A percentile compares a stretch with the other conserved stretches of the same genome.
Evolutionary conservation across 148 eudicot genomes (phyloP).

Genomic region (Selenicereus undatus): DNA sequence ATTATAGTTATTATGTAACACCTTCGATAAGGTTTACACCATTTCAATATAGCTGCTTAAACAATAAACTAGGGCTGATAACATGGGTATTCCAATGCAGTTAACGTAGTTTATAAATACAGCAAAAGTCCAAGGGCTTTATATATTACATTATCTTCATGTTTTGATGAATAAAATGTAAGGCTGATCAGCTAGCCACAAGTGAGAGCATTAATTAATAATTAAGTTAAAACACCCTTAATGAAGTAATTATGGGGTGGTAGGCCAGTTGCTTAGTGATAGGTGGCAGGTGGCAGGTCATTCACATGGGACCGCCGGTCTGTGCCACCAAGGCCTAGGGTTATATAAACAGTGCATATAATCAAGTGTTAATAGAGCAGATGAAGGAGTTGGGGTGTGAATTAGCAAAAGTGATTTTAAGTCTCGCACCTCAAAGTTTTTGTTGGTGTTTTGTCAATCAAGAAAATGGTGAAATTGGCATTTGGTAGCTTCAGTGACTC

Average conservation of each 20-base stretch:
- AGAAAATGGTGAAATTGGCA: constrained; percentile 61
- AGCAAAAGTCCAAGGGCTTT: constrained; percentile 1
- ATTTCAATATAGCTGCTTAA: constrained; percentile 1
- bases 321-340: background rate
- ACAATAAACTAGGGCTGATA: constrained; percentile 9
- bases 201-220: background rate
- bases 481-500: constrained; percentile 71
- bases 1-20: background rate
- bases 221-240: constrained; percentile 16
- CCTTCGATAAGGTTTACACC: constrained; percentile 24
- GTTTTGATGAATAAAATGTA: constrained; percentile 15
- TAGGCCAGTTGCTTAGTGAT: constrained; percentile 24
- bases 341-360: constrained; percentile 25
- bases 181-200: constrained; percentile 13
- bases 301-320: too few species aligned
- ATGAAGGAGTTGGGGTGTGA: background rate
- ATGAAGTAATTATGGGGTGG: constrained; percentile 25
- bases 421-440: background rate
- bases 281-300: too few species aligned
- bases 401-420: background rate
- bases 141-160: background rate
- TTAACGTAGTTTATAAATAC: background rate
- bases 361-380: background rate
- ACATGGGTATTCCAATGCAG: constrained; percentile 23
- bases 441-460: background rate